A percentile compares a stretch with the other conserved stretches of the same genome.
phyloP scores from a whole-genome alignment of 108 stramenopile genomes.

The Cyclotella kingstonii region DNA sequence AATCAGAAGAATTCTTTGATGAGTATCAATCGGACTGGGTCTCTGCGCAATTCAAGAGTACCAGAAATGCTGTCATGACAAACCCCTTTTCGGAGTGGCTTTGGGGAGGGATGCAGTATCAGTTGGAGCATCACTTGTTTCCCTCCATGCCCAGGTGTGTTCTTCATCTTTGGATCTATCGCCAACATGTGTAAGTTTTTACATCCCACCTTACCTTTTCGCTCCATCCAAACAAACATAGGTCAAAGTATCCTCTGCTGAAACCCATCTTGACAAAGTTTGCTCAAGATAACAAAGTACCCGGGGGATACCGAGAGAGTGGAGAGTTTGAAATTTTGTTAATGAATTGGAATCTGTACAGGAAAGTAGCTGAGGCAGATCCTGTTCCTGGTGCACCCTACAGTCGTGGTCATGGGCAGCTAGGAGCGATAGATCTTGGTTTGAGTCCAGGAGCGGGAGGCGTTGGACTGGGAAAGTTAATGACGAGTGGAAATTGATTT shows the following conservation, averaged over 20 bases:
- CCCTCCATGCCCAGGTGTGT: conserved; percentile 83
- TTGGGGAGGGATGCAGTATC: conserved; percentile 97
- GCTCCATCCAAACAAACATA: neutral
- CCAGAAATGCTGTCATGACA: conserved; percentile 86
- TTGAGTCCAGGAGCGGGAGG: conserved; percentile 45
- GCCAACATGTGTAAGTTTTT: neutral
- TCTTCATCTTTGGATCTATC: too few relatives aligned
- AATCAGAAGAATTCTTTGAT: conserved; percentile 86
- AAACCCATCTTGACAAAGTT: conserved; percentile 77
- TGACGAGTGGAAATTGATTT: conserved; percentile 3
- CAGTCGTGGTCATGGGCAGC: conserved; percentile 73
- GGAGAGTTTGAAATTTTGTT: conserved; percentile 83
- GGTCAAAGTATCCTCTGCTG: conserved; percentile 80
- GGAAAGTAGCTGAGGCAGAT: conserved; percentile 66
- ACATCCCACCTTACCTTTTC: conserved; percentile 13
- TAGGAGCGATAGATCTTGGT: conserved; percentile 62
- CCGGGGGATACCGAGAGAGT: conserved; percentile 78
- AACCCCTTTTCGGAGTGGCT: conserved; percentile 89
- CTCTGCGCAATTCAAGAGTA: conserved; percentile 86
- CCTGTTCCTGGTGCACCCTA: conserved; percentile 75
- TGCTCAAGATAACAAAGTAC: conserved; percentile 89
- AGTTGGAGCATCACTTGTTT: conserved; percentile 96
- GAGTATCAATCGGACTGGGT: conserved; percentile 89
- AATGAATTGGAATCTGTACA: conserved; percentile 86
- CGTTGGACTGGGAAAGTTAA: conserved; percentile 40